phyloP scores from a whole-genome alignment of 768 basidiomycete genomes.

The Termitomyces sp. region DNA sequence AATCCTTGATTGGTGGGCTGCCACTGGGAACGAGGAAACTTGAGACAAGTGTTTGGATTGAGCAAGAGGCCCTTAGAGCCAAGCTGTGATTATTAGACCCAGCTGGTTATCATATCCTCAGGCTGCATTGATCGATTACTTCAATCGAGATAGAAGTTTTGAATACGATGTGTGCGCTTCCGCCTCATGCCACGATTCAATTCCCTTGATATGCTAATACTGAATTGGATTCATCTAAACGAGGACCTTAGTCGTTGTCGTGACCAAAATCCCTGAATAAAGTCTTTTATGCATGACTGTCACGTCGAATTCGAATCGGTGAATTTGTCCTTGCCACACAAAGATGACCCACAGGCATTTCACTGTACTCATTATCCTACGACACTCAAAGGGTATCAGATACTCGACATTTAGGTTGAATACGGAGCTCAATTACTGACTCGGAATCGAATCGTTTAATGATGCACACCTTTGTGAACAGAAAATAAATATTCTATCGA shows the following conservation, averaged over 20 bases:
- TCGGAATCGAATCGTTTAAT: not conserved
- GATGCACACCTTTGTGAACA: not conserved
- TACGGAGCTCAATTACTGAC: not conserved
- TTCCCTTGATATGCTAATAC: too few relatives aligned
- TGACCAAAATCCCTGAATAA: too few relatives aligned
- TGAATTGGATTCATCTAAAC: too few relatives aligned
- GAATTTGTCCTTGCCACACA: too few relatives aligned
- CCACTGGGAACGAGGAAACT: slow-evolving; percentile 46
- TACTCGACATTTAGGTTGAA: not conserved
- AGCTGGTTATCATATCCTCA: too few relatives aligned
- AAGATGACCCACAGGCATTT: too few relatives aligned
- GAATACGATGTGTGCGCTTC: not conserved
- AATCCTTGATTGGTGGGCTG: slow-evolving; percentile 68
- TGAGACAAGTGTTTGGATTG: slow-evolving; percentile 61
- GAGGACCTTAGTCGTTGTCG: too few relatives aligned
- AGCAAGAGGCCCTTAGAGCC: slow-evolving; percentile 44
- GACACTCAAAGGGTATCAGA: not conserved
- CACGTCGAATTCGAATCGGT: too few relatives aligned
- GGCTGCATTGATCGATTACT: not conserved
- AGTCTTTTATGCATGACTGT: too few relatives aligned
- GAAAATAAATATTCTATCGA: slow-evolving; percentile 1
- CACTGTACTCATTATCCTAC: not conserved
- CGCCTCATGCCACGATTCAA: too few relatives aligned
- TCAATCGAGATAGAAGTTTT: not conserved
- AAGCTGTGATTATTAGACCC: slow-evolving; percentile 36